Conservation (phyloP, 371 early-diverging fungal species). For the Entomophthora muscae region DNA sequence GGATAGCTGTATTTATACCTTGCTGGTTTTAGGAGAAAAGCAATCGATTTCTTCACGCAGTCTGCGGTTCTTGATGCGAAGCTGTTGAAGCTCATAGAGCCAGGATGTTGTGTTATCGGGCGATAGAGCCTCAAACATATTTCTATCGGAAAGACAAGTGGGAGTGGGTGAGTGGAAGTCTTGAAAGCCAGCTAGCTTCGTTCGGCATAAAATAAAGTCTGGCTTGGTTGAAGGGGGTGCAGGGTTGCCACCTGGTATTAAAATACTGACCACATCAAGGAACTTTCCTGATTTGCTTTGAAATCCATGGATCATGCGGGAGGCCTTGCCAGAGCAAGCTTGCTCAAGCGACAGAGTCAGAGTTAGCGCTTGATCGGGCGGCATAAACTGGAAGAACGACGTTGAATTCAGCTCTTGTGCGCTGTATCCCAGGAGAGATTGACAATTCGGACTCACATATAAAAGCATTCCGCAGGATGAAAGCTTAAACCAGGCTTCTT, state of each 20-base stretch:
- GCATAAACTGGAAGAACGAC: conserved; percentile 30
- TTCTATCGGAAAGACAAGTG: not conserved
- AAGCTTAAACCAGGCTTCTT: conserved; percentile 37
- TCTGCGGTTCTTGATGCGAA: conserved; percentile 20
- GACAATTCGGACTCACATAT: conserved; percentile 22
- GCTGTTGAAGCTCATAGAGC: conserved; percentile 31
- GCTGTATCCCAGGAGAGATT: conserved; percentile 20
- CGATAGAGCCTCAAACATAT: conserved; percentile 22
- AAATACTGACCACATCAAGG: conserved; percentile 21
- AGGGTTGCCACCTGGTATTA: conserved; percentile 27
- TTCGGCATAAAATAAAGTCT: conserved; percentile 24
- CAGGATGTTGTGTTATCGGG: conserved; percentile 21
- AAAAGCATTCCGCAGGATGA: conserved; percentile 36
- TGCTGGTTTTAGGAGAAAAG: conserved; percentile 4
- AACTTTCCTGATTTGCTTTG: conserved; percentile 21
- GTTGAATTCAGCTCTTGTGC: conserved; percentile 25
- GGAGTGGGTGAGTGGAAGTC: not conserved
- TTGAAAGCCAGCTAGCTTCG: not conserved
- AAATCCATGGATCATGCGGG: conserved; percentile 21
- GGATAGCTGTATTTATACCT: not conserved
- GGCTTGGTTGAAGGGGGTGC: conserved; percentile 15
- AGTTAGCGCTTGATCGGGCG: conserved; percentile 27
- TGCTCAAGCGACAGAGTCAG: conserved; percentile 24
- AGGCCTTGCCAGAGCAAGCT: conserved; percentile 24
- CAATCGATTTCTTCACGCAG: conserved; percentile 21